Percentiles rank a stretch among this genome's conserved stretches.
phyloP scores from a whole-genome alignment of 805 yeast species.

The Metschnikowia gelsemii region DNA sequence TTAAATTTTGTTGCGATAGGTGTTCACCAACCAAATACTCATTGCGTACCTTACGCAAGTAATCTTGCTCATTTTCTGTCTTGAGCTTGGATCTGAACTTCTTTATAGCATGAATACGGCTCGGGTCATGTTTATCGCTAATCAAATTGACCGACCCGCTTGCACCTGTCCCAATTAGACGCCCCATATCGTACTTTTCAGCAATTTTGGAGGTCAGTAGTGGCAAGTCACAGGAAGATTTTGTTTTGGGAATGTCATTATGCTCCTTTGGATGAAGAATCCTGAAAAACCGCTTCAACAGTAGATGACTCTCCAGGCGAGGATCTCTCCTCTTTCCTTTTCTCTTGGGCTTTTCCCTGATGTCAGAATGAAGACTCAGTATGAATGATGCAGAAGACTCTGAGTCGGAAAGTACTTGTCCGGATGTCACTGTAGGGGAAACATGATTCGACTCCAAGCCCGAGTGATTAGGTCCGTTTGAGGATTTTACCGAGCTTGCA shows the following conservation, averaged over 20 bases:
- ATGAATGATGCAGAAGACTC: slow-evolving; percentile 11
- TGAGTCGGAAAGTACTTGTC: slow-evolving; percentile 10
- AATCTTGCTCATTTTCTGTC: slow-evolving; percentile 65
- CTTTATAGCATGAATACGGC: slow-evolving; percentile 75
- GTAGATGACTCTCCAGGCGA: slow-evolving; percentile 23
- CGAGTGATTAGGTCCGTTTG: slow-evolving; percentile 6
- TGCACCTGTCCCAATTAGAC: slow-evolving; percentile 85
- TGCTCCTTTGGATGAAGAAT: slow-evolving; percentile 36
- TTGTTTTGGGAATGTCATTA: slow-evolving; percentile 11
- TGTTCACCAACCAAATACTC: slow-evolving; percentile 83
- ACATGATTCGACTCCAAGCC: slow-evolving; percentile 6
- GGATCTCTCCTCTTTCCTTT: slow-evolving; percentile 9
- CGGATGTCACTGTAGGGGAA: slow-evolving; percentile 6
- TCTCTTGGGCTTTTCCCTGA: slow-evolving; percentile 3
- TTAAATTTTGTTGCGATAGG: slow-evolving; percentile 69
- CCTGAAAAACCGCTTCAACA: slow-evolving; percentile 52
- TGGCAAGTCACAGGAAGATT: slow-evolving; percentile 12
- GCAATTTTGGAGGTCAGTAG: slow-evolving; percentile 25
- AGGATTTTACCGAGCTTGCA: slow-evolving; percentile 22
- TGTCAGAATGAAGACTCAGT: slow-evolving; percentile 6
- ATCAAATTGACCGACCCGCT: slow-evolving; percentile 90
- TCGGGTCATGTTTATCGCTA: slow-evolving; percentile 53
- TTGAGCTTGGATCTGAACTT: slow-evolving; percentile 69
- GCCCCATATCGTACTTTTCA: slow-evolving; percentile 69
- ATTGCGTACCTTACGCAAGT: slow-evolving; percentile 72